Conservation (phyloP, 2,329 filamentous ascomycete genomes). For the Cyanodermella asteris region DNA sequence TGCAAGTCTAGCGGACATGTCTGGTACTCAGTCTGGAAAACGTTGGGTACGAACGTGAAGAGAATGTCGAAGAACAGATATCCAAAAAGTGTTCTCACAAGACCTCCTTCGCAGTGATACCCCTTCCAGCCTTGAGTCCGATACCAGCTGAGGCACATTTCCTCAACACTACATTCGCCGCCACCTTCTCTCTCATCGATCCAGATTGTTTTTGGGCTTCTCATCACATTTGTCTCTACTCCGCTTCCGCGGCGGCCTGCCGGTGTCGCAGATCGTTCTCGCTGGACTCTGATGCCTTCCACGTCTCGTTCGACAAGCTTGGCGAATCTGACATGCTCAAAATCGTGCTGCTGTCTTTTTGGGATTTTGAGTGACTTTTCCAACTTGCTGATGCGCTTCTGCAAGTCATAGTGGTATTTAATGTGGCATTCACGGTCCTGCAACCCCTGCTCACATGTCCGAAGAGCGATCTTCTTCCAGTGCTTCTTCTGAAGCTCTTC, state of each 20-base stretch:
- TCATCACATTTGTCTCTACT: slow-evolving; percentile 12
- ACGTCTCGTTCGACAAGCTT: slow-evolving; percentile 56
- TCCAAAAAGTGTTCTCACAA: slow-evolving; percentile 62
- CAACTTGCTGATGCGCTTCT: slow-evolving; percentile 80
- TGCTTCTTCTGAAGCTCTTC: slow-evolving; percentile 50
- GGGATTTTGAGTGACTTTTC: slow-evolving; percentile 67
- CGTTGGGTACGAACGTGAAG: slow-evolving; percentile 83
- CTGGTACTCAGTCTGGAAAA: slow-evolving; percentile 91
- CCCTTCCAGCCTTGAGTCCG: slow-evolving; percentile 74
- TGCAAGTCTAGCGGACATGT: slow-evolving; percentile 83
- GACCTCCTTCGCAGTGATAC: slow-evolving; percentile 79
- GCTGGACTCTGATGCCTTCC: slow-evolving; percentile 56
- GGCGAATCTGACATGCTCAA: slow-evolving; percentile 59
- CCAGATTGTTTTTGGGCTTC: slow-evolving; percentile 56
- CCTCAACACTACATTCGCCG: slow-evolving; percentile 70
- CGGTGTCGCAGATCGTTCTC: slow-evolving; percentile 21
- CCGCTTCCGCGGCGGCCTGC: slow-evolving; percentile 7
- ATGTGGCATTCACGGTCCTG: slow-evolving; percentile 78
- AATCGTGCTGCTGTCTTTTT: slow-evolving; percentile 76
- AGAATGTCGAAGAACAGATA: slow-evolving; percentile 87
- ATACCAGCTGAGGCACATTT: slow-evolving; percentile 81
- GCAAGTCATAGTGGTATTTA: slow-evolving; percentile 82
- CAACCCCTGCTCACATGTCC: slow-evolving; percentile 68
- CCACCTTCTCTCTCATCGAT: slow-evolving; percentile 49
- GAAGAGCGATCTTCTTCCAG: slow-evolving; percentile 56